These are phyloP conservation scores for Setomelanomma holmii DNA, from an alignment of 2,329 filamentous ascomycete species.

Conservation along the genomic window DNA sequence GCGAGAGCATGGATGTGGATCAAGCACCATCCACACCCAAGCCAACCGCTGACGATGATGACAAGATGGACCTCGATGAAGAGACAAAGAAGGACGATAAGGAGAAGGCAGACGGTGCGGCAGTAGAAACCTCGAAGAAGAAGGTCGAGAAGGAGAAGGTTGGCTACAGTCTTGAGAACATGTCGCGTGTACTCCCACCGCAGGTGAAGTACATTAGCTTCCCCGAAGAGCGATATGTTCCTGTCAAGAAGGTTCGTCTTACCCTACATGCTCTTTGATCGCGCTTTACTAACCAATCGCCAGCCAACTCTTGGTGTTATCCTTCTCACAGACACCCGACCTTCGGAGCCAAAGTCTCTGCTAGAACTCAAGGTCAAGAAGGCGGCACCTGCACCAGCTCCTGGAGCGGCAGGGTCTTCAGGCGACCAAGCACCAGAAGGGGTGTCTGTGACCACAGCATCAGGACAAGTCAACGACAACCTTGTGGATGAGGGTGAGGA, in stretches of 20 bases:
- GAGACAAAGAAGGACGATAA: conserved; percentile 54
- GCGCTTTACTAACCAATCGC: conserved; percentile 23
- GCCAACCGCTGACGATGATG: conserved; percentile 62
- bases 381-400: conserved; percentile 55
- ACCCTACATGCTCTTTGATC: too few relatives aligned
- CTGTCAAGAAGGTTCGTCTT: conserved; percentile 79
- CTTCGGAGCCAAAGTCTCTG: conserved; percentile 77
- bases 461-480: conserved; percentile 65
- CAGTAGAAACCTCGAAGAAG: conserved; percentile 74
- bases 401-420: conserved; percentile 51
- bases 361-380: conserved; percentile 95
- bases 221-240: conserved; percentile 86
- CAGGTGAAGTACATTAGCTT: conserved; percentile 98
- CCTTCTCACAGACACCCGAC: conserved; percentile 84
- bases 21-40: conserved; percentile 77
- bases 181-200: conserved; percentile 89
- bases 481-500: conserved; percentile 86
- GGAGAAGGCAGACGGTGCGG: conserved; percentile 60
- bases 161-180: conserved; percentile 94
- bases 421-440: conserved; percentile 42
- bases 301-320: conserved; percentile 93
- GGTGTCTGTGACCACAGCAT: conserved; percentile 75
- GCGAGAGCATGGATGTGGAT: conserved; percentile 96
- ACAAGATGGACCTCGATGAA: conserved; percentile 83
- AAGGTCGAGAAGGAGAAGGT: conserved; percentile 95